phyloP scores from a whole-genome alignment of 23 red algal species.

The Pyropia haitanensis region DNA sequence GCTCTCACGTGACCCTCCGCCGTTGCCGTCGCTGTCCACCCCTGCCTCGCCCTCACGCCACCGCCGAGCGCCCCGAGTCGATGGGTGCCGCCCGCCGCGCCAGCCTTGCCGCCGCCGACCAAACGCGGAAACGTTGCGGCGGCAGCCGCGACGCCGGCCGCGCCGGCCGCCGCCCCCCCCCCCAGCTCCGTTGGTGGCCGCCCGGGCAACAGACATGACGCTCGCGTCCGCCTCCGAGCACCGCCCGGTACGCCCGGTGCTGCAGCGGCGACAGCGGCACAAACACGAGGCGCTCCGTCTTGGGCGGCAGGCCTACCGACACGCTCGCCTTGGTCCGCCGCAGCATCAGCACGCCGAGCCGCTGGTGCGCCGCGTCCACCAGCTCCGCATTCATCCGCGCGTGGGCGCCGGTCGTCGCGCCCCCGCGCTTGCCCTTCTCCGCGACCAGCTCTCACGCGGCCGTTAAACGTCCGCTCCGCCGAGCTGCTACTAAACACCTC shows the following conservation, averaged over 20 bases:
- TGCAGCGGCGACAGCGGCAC: conserved; percentile 17
- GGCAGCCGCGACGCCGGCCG: too few relatives aligned
- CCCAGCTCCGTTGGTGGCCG: too few relatives aligned
- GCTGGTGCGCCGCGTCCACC: conserved; percentile 19
- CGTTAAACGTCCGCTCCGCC: conserved; percentile 2
- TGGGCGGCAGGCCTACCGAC: neutral
- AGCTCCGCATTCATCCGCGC: conserved; percentile 11
- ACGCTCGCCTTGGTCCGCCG: conserved; percentile 11
- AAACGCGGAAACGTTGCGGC: too few relatives aligned
- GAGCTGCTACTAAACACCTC: conserved; percentile 10
- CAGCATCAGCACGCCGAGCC: conserved; percentile 10
- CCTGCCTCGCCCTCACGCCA: too few relatives aligned
- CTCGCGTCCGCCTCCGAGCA: conserved; percentile 3
- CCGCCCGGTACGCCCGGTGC: conserved; percentile 15
- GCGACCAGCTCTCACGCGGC: conserved; percentile 14
- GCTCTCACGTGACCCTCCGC: too few relatives aligned
- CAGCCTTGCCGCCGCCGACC: too few relatives aligned
- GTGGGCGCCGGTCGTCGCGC: conserved; percentile 10
- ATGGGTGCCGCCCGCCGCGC: too few relatives aligned
- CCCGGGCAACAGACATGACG: conserved; percentile 5
- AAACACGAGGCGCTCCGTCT: conserved; percentile 23
- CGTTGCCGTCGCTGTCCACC: too few relatives aligned
- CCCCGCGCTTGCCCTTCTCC: conserved; percentile 16
- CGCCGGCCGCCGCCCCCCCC: too few relatives aligned
- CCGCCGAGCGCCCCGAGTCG: too few relatives aligned